Evolutionary conservation across 495 filamentous ascomycete genomes (phyloP).

Genomic region (Annulohypoxylon moriforme): DNA sequence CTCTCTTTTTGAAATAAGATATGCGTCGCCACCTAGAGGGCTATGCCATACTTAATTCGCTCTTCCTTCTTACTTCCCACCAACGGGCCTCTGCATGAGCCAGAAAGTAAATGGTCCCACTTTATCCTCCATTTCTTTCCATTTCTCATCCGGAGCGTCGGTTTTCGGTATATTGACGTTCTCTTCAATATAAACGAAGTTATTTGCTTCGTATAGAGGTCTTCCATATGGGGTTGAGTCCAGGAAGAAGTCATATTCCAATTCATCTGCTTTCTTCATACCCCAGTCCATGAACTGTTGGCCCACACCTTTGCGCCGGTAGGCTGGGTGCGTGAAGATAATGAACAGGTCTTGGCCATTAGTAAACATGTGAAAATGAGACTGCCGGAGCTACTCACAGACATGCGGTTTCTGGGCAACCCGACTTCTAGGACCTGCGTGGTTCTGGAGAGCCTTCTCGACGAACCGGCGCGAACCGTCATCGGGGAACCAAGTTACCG

Average conservation of each 20-base stretch:
- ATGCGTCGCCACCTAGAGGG: too few species aligned
- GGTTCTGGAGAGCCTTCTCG: constrained; percentile 44
- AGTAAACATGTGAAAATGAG: not conserved
- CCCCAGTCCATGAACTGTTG: constrained; percentile 53
- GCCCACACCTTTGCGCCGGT: constrained; percentile 48
- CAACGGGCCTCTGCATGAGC: constrained; percentile 50
- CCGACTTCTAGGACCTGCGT: constrained; percentile 35
- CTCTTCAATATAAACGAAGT: constrained; percentile 43
- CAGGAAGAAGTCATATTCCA: constrained; percentile 51
- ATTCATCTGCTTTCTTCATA: constrained; percentile 49
- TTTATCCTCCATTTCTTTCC: constrained; percentile 46
- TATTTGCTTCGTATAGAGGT: constrained; percentile 52
- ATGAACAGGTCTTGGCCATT: constrained; percentile 40
- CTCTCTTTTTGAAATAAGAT: too few species aligned
- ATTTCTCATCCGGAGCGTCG: constrained; percentile 47
- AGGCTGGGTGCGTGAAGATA: constrained; percentile 48
- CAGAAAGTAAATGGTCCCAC: constrained; percentile 39
- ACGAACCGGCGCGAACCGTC: constrained; percentile 42
- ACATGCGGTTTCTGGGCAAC: constrained; percentile 45
- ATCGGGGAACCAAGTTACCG: constrained; percentile 51
- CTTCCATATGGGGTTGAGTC: constrained; percentile 44
- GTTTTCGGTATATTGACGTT: constrained; percentile 38
- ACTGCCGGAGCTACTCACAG: constrained; percentile 36
- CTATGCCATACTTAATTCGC: constrained; percentile 13
- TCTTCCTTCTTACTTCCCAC: constrained; percentile 46